phyloP scores from a whole-genome alignment of 306 rosid species.

The Rosa persica region DNA sequence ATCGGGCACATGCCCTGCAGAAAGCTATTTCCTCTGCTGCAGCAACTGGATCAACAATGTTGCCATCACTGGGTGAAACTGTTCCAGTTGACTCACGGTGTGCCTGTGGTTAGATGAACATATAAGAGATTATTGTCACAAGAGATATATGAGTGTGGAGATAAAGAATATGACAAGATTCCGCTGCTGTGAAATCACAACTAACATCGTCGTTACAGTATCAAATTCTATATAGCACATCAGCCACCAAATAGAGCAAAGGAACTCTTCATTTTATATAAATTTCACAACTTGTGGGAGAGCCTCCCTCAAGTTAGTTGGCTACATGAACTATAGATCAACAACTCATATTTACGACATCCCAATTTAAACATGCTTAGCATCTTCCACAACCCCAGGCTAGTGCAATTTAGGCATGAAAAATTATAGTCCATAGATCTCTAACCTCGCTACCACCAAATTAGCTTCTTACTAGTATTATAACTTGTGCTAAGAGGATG shows the following conservation, averaged over 20 bases:
- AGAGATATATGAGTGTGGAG: not conserved
- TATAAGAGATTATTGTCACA: not conserved
- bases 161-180: not conserved
- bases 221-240: not conserved
- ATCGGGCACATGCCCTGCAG: conserved; percentile 95
- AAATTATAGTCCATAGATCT: not conserved
- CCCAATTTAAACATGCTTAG: not conserved
- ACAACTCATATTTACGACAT: not conserved
- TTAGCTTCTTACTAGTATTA: not conserved
- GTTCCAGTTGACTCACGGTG: conserved; percentile 95
- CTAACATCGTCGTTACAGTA: not conserved
- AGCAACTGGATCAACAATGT: conserved; percentile 74
- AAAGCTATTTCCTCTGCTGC: conserved; percentile 97
- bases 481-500: not conserved
- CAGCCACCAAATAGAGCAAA: not conserved
- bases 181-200: not conserved
- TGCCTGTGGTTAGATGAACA: conserved; percentile 50
- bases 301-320: not conserved
- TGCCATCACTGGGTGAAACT: conserved; percentile 48
- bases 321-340: not conserved
- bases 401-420: not conserved
- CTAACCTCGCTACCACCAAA: not conserved
- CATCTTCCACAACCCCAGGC: not conserved
- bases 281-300: not conserved
- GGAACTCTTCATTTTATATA: not conserved